Percentiles rank a stretch among this genome's conserved stretches.
Evolutionary conservation across 2,329 filamentous ascomycete species (phyloP).

Genomic region (Phoma sp.): DNA sequence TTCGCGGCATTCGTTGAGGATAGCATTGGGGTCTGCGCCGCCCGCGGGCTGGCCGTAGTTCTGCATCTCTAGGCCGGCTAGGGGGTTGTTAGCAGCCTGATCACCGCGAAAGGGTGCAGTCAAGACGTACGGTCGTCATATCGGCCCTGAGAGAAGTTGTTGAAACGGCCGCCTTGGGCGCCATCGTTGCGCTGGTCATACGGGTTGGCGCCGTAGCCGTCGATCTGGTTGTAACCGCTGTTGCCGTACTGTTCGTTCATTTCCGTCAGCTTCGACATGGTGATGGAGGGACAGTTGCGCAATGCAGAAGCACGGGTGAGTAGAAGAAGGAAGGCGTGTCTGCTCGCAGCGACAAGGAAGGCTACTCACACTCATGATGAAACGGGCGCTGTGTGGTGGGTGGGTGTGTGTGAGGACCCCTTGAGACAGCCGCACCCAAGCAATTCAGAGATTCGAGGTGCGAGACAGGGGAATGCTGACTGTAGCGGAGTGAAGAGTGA

Average conservation of each 20-base stretch:
- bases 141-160: constrained; percentile 59
- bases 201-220: constrained; percentile 53
- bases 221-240: constrained; percentile 50
- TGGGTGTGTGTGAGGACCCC: constrained; percentile 39
- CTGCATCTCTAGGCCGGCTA: constrained; percentile 70
- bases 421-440: constrained; percentile 40
- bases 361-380: constrained; percentile 51
- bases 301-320: constrained; percentile 14
- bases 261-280: constrained; percentile 27
- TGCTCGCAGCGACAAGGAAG: constrained; percentile 22
- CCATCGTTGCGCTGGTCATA: constrained; percentile 51
- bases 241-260: constrained; percentile 51
- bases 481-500: not conserved
- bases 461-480: constrained; percentile 16
- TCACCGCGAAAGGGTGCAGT: constrained; percentile 35
- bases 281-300: not conserved
- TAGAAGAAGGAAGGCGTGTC: constrained; percentile 13
- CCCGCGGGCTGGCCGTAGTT: constrained; percentile 55
- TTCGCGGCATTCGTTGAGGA: constrained; percentile 84
- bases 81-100: constrained; percentile 23
- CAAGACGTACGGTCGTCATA: constrained; percentile 42
- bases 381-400: constrained; percentile 44
- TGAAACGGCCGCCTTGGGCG: constrained; percentile 59
- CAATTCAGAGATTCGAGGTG: constrained; percentile 9
- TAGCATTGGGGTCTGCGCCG: constrained; percentile 69